A percentile compares a stretch with the other conserved stretches of the same genome.
Conservation (phyloP, 192 early-diverging fungal species). For the Diversispora eburnea region DNA sequence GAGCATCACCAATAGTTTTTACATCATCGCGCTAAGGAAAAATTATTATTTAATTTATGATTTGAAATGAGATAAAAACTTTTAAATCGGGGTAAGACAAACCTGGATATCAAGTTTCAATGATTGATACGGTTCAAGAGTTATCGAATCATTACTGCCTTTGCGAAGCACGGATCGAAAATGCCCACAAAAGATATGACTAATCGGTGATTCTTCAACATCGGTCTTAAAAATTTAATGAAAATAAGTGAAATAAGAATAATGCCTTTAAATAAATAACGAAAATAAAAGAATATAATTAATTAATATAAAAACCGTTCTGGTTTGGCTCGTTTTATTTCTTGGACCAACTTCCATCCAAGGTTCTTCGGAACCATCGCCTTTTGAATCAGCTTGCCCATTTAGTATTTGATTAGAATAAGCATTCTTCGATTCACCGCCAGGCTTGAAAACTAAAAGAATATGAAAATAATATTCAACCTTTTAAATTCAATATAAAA, state of each 20-base stretch:
- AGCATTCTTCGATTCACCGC: not conserved
- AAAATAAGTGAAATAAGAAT: conserved; percentile 11
- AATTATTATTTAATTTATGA: not conserved
- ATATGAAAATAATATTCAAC: not conserved
- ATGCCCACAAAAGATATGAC: conserved; percentile 80
- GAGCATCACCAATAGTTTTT: conserved; percentile 78
- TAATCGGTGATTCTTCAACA: conserved; percentile 71
- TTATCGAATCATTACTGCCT: conserved; percentile 74
- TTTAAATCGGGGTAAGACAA: not conserved
- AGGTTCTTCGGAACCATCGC: conserved; percentile 32
- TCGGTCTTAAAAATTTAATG: conserved; percentile 44
- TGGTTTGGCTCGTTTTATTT: conserved; percentile 67
- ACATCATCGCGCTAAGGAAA: conserved; percentile 55
- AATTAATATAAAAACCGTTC: conserved; percentile 39
- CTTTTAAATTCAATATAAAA: not conserved
- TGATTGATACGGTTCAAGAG: conserved; percentile 81
- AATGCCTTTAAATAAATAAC: conserved; percentile 10
- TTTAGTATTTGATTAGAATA: not conserved
- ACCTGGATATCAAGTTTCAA: conserved; percentile 84
- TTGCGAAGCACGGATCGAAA: conserved; percentile 74
- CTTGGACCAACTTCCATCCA: conserved; percentile 94
- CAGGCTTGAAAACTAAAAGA: not conserved
- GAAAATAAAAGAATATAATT: not conserved
- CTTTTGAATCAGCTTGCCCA: not conserved
- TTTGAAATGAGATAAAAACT: not conserved